Conservation (phyloP, 2,329 filamentous ascomycete genomes). For the Aspergillus vadensis region DNA sequence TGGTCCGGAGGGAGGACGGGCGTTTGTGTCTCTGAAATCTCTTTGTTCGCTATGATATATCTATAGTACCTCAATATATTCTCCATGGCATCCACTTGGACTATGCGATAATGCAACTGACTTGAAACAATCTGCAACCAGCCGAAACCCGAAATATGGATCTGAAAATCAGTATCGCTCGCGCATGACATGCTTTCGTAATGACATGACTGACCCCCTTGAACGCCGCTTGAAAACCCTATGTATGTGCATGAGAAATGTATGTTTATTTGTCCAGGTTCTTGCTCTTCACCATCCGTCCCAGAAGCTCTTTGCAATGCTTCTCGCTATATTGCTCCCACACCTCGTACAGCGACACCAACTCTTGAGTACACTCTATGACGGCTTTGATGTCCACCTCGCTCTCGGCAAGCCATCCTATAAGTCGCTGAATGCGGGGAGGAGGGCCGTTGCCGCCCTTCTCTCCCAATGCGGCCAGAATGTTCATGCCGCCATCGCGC, state of each 20-base stretch:
- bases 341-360: conserved; percentile 83
- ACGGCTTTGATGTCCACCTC: conserved; percentile 80
- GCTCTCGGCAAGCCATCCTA: conserved; percentile 83
- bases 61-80: neutral
- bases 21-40: neutral
- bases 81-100: neutral
- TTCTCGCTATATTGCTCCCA: conserved; percentile 69
- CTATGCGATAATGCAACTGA: neutral
- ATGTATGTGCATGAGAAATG: neutral
- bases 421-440: conserved; percentile 62
- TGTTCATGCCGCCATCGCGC: conserved; percentile 40
- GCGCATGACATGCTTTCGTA: neutral
- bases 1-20: neutral
- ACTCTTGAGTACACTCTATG: conserved; percentile 86
- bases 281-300: conserved; percentile 63
- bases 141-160: neutral
- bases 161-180: neutral
- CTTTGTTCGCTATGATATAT: neutral
- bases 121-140: neutral
- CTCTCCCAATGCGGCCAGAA: conserved; percentile 38
- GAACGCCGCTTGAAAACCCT: neutral
- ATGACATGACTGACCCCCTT: neutral
- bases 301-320: conserved; percentile 64
- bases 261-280: conserved; percentile 56
- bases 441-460: conserved; percentile 34